These are phyloP conservation scores for Cyclotella sp. DNA, from an alignment of 108 stramenopile genomes.

Conservation along the genomic window DNA sequence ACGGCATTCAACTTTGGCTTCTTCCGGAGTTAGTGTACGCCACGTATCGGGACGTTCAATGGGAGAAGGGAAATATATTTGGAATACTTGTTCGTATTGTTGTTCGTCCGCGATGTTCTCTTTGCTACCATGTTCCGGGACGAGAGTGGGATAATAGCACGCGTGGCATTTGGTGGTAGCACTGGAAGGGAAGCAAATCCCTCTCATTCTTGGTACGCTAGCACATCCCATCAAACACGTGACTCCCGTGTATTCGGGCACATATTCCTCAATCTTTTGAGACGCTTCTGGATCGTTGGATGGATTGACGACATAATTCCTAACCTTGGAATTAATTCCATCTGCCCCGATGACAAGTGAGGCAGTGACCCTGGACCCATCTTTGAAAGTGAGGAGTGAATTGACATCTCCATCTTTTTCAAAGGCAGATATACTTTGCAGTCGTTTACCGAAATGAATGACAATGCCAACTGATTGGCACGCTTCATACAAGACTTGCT, in stretches of 20 bases:
- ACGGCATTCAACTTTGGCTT: conserved; percentile 54
- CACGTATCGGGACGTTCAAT: conserved; percentile 55
- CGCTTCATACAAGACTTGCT: conserved; percentile 58
- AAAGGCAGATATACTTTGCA: conserved; percentile 9
- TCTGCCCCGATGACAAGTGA: conserved; percentile 64
- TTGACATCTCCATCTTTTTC: not conserved
- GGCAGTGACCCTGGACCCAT: conserved; percentile 48
- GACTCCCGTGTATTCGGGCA: conserved; percentile 26
- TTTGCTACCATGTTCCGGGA: conserved; percentile 16
- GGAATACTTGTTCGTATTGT: conserved; percentile 63
- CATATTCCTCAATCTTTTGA: conserved; percentile 19
- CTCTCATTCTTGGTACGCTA: conserved; percentile 37
- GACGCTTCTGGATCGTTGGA: not conserved
- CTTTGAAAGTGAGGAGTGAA: conserved; percentile 40
- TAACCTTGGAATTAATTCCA: conserved; percentile 68
- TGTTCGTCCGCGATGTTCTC: conserved; percentile 7
- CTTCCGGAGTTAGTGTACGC: conserved; percentile 57
- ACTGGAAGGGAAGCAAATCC: conserved; percentile 64
- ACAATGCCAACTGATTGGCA: conserved; percentile 44
- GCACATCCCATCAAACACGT: conserved; percentile 75
- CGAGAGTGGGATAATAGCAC: conserved; percentile 62
- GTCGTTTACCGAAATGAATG: conserved; percentile 61
- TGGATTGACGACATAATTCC: conserved; percentile 54
- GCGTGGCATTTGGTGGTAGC: conserved; percentile 70
- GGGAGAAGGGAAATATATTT: conserved; percentile 66